Base-by-base conservation (phyloP, 768 basidiomycete species). In the Termitomyces sp. region DNA sequence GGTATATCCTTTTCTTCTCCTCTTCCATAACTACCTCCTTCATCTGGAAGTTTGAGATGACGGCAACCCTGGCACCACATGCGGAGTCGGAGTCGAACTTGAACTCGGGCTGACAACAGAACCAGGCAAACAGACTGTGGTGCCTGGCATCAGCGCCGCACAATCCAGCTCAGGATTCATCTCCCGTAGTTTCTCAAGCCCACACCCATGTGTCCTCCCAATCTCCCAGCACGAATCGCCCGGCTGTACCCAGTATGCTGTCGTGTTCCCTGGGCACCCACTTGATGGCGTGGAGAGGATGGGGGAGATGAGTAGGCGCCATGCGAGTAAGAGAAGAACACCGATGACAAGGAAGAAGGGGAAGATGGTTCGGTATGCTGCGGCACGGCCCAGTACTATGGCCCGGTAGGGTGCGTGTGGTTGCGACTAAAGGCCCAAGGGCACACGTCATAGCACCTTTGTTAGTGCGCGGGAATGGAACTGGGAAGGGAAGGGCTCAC, bases 261-360 rank as follows among this genome's bases (percentile, higher is more conserved):
- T 70, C 0, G 77, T 75, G 40, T 72, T 72, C n/a, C 67, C 61
- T 1, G 76, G 73, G 60, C 79, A 80, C 8, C 64, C 60, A 43
- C 65, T 60, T 17, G 65, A 60, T 3, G 68, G 59, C 1, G 71
- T 55, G 9, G 76, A 64, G 44, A 82, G 71, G 5, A 68, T 66
- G 2, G 77, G 77, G 6, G 72, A 73, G 35, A 80, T 60, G 15
- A 82, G 71, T 44, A 87, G 74, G 11, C 84, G 80, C 80, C 83
- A 87, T 57, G 85, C 68, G 52, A 87, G 77, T 12, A 88, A 74
- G 40, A 88, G 75, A 19, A 81, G 56, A 52, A 82, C 84, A 11
- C 78, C 81, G 42, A 87, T 77, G 47, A 87, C 77, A 55, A 88
- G 81, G 73, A 87, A 84, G 72, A 87, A 88, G 7, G 86, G 86